Percentiles rank a stretch among this genome's conserved stretches.
These are phyloP conservation scores for Harringtonia aguacate DNA, from an alignment of 2,329 filamentous ascomycete genomes.

Conservation along the genomic window DNA sequence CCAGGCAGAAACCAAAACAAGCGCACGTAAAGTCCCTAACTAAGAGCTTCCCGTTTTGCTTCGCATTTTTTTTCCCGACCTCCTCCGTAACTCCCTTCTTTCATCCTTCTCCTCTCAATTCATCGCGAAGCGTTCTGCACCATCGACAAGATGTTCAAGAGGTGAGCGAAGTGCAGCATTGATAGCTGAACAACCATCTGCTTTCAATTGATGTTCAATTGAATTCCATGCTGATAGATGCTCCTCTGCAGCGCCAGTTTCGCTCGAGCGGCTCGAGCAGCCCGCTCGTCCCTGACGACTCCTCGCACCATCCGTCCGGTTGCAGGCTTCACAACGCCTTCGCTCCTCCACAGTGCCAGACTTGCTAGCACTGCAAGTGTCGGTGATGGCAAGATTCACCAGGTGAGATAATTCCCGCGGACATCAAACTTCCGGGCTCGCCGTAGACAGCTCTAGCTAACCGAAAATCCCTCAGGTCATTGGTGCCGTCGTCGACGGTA, in stretches of 20 bases:
- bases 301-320: constrained; percentile 45
- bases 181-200: constrained; percentile 11
- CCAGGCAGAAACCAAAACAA: constrained; percentile 11
- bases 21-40: constrained; percentile 7
- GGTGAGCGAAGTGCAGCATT: constrained; percentile 41
- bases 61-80: constrained; percentile 15
- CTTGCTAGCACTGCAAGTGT: constrained; percentile 48
- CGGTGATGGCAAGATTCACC: constrained; percentile 58
- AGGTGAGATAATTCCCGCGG: constrained; percentile 36
- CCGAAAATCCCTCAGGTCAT: constrained; percentile 60
- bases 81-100: constrained; percentile 11
- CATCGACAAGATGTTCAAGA: constrained; percentile 66
- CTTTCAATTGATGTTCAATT: constrained; percentile 27
- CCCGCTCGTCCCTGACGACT: constrained; percentile 46
- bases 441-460: background rate
- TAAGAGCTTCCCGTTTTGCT: constrained; percentile 13
- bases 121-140: constrained; percentile 12
- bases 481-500: constrained; percentile 98
- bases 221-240: constrained; percentile 34
- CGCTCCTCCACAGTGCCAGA: constrained; percentile 31
- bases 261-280: constrained; percentile 44
- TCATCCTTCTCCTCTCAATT: constrained; percentile 4
- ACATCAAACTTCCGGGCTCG: background rate
- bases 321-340: constrained; percentile 27
- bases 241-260: constrained; percentile 44